phyloP scores from a whole-genome alignment of 768 basidiomycete species.

The Kwoniella dejecticola region DNA sequence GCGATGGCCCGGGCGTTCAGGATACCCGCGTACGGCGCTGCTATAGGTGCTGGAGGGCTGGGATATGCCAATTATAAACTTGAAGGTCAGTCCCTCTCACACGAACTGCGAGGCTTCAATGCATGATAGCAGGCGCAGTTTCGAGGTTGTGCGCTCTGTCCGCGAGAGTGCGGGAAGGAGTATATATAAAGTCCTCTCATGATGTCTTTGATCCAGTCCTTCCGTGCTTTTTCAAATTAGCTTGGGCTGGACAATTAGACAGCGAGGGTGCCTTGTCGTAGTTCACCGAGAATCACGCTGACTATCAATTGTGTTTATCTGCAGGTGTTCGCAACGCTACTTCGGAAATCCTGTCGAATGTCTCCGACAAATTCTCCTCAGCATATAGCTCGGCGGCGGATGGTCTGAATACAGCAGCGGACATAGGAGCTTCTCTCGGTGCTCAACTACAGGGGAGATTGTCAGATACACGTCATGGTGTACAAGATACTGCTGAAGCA shows the following conservation, averaged over 20 bases:
- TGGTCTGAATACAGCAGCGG: conserved; percentile 36
- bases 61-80: conserved; percentile 97
- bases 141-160: not conserved
- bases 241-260: too few relatives aligned
- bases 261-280: too few relatives aligned
- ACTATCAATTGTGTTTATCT: not conserved
- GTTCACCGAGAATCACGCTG: not conserved
- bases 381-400: conserved; percentile 42
- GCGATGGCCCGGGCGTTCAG: conserved; percentile 84
- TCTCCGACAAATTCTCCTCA: conserved; percentile 51
- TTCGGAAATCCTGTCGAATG: conserved; percentile 66
- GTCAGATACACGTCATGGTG: conserved; percentile 28
- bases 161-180: not conserved
- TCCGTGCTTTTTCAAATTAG: too few relatives aligned
- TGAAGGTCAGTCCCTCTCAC: conserved; percentile 71
- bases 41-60: conserved; percentile 84
- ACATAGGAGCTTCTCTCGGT: conserved; percentile 71
- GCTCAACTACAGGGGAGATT: conserved; percentile 67
- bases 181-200: not conserved
- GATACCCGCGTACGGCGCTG: conserved; percentile 83
- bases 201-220: not conserved
- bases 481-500: conserved; percentile 35
- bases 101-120: not conserved
- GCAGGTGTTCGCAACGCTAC: conserved; percentile 67
- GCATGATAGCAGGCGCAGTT: not conserved